Evolutionary conservation across 2,329 filamentous ascomycete genomes (phyloP).

Genomic region (Diaporthe sp.): DNA sequence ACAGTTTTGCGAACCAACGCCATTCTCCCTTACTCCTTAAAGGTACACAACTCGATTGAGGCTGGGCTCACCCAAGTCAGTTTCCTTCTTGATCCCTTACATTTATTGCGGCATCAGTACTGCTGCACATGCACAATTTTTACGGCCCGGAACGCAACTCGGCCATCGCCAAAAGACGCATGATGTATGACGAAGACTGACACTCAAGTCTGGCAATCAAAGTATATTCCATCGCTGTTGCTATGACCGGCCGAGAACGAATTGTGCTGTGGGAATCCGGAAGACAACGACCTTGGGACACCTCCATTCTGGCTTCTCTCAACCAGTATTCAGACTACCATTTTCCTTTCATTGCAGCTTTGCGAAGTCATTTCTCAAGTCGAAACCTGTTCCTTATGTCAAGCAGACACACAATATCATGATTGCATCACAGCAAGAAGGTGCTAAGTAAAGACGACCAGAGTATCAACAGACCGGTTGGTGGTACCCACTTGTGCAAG

Average conservation of each 20-base stretch:
- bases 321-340: not conserved
- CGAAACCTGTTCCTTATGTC: not conserved
- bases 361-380: not conserved
- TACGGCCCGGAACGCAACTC: too few relatives aligned
- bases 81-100: too few relatives aligned
- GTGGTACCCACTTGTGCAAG: not conserved
- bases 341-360: not conserved
- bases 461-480: not conserved
- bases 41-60: not conserved
- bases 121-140: not conserved
- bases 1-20: not conserved
- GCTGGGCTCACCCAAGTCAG: not conserved
- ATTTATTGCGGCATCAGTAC: not conserved
- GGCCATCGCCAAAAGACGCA: not conserved
- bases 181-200: too few relatives aligned
- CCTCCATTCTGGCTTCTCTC: too few relatives aligned
- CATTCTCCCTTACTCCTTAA: too few relatives aligned
- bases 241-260: too few relatives aligned
- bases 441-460: not conserved
- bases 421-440: not conserved
- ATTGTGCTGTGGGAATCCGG: too few relatives aligned
- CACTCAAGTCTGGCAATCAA: too few relatives aligned
- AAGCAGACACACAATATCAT: not conserved
- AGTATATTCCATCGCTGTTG: too few relatives aligned
- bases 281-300: too few relatives aligned